phyloP scores from a whole-genome alignment of 177 flowering plant species.

The Vitis hybrid region DNA sequence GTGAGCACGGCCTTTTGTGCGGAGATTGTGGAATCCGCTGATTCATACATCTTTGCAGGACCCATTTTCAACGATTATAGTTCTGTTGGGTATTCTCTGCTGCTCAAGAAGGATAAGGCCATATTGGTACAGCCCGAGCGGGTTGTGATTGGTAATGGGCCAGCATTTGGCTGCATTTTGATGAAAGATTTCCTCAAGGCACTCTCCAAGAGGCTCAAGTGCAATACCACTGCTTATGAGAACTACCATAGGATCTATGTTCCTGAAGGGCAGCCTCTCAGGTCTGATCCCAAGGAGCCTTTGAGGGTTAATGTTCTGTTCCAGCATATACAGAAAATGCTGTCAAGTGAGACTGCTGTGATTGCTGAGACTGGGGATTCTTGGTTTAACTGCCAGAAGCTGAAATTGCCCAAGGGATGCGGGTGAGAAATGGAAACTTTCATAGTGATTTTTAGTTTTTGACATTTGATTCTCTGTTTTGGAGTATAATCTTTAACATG shows the following conservation, averaged over 20 bases:
- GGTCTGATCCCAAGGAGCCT: conserved; percentile 53
- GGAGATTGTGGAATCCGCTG: conserved; percentile 87
- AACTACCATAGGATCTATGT: conserved; percentile 71
- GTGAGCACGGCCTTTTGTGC: conserved; percentile 82
- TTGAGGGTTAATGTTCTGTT: conserved; percentile 79
- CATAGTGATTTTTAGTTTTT: neutral
- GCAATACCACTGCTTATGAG: conserved; percentile 61
- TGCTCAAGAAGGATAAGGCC: conserved; percentile 79
- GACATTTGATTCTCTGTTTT: neutral
- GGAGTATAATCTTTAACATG: too few relatives aligned
- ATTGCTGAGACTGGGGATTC: conserved; percentile 92
- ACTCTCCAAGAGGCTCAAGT: conserved; percentile 58
- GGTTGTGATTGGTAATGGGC: conserved; percentile 65
- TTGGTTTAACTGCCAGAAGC: conserved; percentile 87
- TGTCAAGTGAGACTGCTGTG: conserved; percentile 63
- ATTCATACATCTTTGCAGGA: conserved; percentile 81
- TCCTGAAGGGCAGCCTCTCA: conserved; percentile 62
- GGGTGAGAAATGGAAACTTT: conserved; percentile 46
- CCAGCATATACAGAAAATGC: conserved; percentile 75
- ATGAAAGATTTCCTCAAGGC: conserved; percentile 77
- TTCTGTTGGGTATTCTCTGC: conserved; percentile 80
- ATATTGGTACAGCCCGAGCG: conserved; percentile 84
- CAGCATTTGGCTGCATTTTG: conserved; percentile 68
- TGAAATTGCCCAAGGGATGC: conserved; percentile 74
- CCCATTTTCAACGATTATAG: conserved; percentile 89